A percentile compares a stretch with the other conserved stretches of the same genome.
phyloP scores from a whole-genome alignment of 305 asterid genomes.

The Rubia balearica region DNA sequence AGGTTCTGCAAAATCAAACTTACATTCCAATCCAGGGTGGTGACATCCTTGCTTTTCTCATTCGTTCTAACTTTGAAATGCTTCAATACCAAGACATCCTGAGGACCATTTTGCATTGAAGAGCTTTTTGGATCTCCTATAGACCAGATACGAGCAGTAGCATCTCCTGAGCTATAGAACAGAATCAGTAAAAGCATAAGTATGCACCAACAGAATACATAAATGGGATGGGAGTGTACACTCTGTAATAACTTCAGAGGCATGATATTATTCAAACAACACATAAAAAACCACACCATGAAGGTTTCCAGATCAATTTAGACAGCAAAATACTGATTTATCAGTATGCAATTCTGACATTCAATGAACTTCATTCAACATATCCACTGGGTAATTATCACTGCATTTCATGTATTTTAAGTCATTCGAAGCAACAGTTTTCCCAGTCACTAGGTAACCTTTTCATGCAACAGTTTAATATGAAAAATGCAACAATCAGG shows the following conservation, averaged over 20 bases:
- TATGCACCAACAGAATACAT: not conserved
- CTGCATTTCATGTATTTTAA: not conserved
- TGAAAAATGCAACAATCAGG: not conserved
- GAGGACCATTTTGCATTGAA: constrained; percentile 50
- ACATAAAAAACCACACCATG: not conserved
- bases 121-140: constrained; percentile 61
- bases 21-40: constrained; percentile 97
- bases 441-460: not conserved
- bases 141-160: constrained; percentile 95
- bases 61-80: constrained; percentile 87
- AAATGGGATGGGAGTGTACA: not conserved
- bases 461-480: not conserved
- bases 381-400: not conserved
- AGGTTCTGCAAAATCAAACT: constrained; percentile 15
- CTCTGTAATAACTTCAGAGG: not conserved
- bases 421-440: not conserved
- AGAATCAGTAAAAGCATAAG: constrained; percentile 14
- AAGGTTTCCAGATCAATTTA: not conserved
- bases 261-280: not conserved
- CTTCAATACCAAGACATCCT: constrained; percentile 53
- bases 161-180: constrained; percentile 78
- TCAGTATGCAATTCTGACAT: not conserved
- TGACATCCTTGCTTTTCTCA: constrained; percentile 95
- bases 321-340: not conserved
- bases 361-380: not conserved